A percentile compares a stretch with the other conserved stretches of the same genome.
These are phyloP conservation scores for Talaromyces adpressus DNA, from an alignment of 495 filamentous ascomycete genomes.

Conservation along the genomic window DNA sequence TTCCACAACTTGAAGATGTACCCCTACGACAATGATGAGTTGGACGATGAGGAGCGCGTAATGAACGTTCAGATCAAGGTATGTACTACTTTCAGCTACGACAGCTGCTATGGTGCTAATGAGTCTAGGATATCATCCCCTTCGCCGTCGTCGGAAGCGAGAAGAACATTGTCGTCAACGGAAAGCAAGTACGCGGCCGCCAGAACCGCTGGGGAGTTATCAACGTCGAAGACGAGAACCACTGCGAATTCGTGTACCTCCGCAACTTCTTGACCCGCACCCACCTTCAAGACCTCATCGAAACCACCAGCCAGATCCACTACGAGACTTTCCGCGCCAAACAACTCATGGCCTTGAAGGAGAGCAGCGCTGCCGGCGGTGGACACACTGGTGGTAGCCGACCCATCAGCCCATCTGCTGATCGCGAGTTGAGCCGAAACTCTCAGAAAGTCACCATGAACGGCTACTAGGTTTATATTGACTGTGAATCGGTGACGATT, in stretches of 20 bases:
- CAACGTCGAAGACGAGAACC: slow-evolving; percentile 98
- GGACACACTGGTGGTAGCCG: slow-evolving; percentile 67
- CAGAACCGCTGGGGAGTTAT: slow-evolving; percentile 99
- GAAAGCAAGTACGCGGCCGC: slow-evolving; percentile 94
- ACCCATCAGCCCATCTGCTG: slow-evolving; percentile 89
- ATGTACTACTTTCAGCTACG: slow-evolving; percentile 16
- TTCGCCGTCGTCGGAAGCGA: slow-evolving; percentile 98
- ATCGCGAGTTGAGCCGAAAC: slow-evolving; percentile 91
- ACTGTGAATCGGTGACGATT: not conserved
- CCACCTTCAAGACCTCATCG: slow-evolving; percentile 95
- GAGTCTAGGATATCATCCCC: slow-evolving; percentile 74
- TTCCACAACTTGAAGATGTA: slow-evolving; percentile 99
- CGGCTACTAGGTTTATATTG: slow-evolving; percentile 60
- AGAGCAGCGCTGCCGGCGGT: slow-evolving; percentile 74
- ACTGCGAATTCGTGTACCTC: slow-evolving; percentile 98
- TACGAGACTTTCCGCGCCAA: slow-evolving; percentile 99
- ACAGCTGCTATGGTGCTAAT: not conserved
- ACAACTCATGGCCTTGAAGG: slow-evolving; percentile 94
- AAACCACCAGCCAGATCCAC: slow-evolving; percentile 99
- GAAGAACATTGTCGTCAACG: slow-evolving; percentile 93
- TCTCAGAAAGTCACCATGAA: slow-evolving; percentile 98
- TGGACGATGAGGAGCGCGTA: slow-evolving; percentile 92
- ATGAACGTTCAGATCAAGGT: slow-evolving; percentile 96
- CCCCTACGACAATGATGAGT: slow-evolving; percentile 98
- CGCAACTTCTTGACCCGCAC: slow-evolving; percentile 96